Conservation (phyloP, 2,329 filamentous ascomycete genomes). For the Cytospora leucostoma region DNA sequence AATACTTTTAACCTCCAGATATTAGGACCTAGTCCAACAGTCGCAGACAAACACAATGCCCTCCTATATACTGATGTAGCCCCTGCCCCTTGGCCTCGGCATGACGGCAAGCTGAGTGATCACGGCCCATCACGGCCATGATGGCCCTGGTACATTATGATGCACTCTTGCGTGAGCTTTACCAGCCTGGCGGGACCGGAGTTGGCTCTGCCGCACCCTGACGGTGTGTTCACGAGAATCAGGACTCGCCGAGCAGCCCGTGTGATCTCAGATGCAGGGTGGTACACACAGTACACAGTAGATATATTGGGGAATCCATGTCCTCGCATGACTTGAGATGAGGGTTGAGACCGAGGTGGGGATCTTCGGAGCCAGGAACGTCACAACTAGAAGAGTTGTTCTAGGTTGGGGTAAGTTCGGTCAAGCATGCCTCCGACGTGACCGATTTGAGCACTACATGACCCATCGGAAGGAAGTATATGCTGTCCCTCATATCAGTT, state of each 20-base stretch:
- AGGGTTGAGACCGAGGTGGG: constrained; percentile 1
- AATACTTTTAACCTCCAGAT: background rate
- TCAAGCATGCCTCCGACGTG: constrained; percentile 19
- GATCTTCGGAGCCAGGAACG: too few relatives aligned
- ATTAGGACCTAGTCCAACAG: background rate
- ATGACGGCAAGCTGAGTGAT: constrained; percentile 11
- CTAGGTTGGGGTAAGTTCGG: background rate
- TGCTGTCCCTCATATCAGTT: background rate
- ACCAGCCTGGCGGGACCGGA: constrained; percentile 10
- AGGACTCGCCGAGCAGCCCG: constrained; percentile 14
- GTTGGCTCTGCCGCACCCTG: constrained; percentile 3
- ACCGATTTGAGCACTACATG: constrained; percentile 1
- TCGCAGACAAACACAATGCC: background rate
- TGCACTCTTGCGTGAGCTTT: constrained; percentile 1
- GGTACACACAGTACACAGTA: background rate
- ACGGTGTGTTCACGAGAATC: constrained; percentile 7
- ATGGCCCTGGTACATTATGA: constrained; percentile 3
- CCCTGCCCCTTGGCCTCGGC: constrained; percentile 17
- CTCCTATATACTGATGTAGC: constrained; percentile 12
- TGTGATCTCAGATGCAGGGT: constrained; percentile 8
- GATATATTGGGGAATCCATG: constrained; percentile 27
- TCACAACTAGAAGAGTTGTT: too few relatives aligned
- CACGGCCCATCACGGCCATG: background rate
- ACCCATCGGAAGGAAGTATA: background rate
- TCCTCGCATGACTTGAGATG: constrained; percentile 13